These are phyloP conservation scores for Cyberlindnera maritima DNA, from an alignment of 805 yeast genomes.

Conservation along the genomic window DNA sequence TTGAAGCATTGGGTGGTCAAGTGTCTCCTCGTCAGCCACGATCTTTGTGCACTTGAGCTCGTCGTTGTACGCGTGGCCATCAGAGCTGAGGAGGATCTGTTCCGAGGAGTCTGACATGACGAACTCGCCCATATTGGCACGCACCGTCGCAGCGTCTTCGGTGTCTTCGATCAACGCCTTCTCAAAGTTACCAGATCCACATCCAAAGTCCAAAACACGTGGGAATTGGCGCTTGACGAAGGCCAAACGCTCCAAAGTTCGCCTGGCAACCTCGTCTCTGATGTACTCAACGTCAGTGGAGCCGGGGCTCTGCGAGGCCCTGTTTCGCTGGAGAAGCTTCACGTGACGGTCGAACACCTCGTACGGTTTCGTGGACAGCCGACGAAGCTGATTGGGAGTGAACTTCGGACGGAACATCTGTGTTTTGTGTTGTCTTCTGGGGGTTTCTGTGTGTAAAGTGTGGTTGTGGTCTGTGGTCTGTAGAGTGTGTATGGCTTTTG, in stretches of 20 bases:
- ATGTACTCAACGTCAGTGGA: conserved; percentile 66
- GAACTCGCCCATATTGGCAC: conserved; percentile 45
- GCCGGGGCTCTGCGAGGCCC: conserved; percentile 44
- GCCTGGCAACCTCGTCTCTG: conserved; percentile 67
- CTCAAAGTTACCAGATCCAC: conserved; percentile 65
- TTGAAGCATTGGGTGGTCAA: conserved; percentile 40
- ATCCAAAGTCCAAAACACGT: conserved; percentile 67
- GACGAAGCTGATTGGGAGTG: not conserved
- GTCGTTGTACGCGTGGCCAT: conserved; percentile 36
- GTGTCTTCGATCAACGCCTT: conserved; percentile 33
- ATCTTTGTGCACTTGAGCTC: conserved; percentile 46
- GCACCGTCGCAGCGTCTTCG: conserved; percentile 52
- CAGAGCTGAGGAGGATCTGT: conserved; percentile 52
- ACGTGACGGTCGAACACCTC: conserved; percentile 62
- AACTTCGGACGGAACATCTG: not conserved
- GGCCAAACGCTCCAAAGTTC: conserved; percentile 73
- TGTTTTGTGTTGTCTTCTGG: too few relatives aligned
- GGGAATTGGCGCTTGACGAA: conserved; percentile 65
- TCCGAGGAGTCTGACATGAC: conserved; percentile 66
- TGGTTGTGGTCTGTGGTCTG: not conserved
- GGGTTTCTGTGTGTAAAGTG: not conserved
- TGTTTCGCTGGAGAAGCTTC: conserved; percentile 58
- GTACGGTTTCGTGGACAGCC: conserved; percentile 18
- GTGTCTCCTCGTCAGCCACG: conserved; percentile 67
- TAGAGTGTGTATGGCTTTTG: not conserved